phyloP scores from a whole-genome alignment of 2,329 filamentous ascomycete genomes.

The Phoma sp. region DNA sequence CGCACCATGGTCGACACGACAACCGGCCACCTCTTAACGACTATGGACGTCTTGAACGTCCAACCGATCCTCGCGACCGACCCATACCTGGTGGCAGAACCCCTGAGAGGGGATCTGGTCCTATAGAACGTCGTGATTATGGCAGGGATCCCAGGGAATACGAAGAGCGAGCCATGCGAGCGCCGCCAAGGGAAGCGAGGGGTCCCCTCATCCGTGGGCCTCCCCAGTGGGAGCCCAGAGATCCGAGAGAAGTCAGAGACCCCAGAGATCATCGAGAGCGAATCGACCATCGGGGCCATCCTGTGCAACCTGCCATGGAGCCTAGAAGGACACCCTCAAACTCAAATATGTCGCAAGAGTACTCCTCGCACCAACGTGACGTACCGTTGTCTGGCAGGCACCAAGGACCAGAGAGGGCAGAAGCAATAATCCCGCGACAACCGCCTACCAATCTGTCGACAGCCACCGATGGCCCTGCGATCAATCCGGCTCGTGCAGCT shows the following conservation, averaged over 20 bases:
- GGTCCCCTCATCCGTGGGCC: slow-evolving; percentile 31
- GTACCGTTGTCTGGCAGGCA: slow-evolving; percentile 23
- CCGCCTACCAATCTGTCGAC: slow-evolving; percentile 19
- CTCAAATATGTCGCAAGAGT: slow-evolving; percentile 31
- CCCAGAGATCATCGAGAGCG: slow-evolving; percentile 39
- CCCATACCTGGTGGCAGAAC: slow-evolving; percentile 40
- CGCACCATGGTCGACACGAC: slow-evolving; percentile 42
- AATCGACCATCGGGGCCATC: slow-evolving; percentile 38
- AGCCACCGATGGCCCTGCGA: slow-evolving; percentile 30
- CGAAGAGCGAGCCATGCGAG: slow-evolving; percentile 45
- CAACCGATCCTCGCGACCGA: slow-evolving; percentile 49
- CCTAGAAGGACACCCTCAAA: slow-evolving; percentile 32
- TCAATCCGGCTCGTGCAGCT: slow-evolving; percentile 55
- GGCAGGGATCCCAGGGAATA: slow-evolving; percentile 41
- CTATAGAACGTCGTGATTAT: slow-evolving; percentile 43
- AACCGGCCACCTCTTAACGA: slow-evolving; percentile 44
- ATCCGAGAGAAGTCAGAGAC: slow-evolving; percentile 39
- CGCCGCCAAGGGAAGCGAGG: slow-evolving; percentile 38
- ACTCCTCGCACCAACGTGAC: slow-evolving; percentile 37
- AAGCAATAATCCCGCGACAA: slow-evolving; percentile 27
- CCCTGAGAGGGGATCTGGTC: slow-evolving; percentile 39
- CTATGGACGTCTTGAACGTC: slow-evolving; percentile 54
- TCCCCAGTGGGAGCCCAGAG: slow-evolving; percentile 35
- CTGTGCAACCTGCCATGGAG: slow-evolving; percentile 24
- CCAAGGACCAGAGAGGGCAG: slow-evolving; percentile 32